Percentiles rank a stretch among this genome's conserved stretches.
Conservation (phyloP, 2,329 filamentous ascomycete species). For the Onygenales sp. region DNA sequence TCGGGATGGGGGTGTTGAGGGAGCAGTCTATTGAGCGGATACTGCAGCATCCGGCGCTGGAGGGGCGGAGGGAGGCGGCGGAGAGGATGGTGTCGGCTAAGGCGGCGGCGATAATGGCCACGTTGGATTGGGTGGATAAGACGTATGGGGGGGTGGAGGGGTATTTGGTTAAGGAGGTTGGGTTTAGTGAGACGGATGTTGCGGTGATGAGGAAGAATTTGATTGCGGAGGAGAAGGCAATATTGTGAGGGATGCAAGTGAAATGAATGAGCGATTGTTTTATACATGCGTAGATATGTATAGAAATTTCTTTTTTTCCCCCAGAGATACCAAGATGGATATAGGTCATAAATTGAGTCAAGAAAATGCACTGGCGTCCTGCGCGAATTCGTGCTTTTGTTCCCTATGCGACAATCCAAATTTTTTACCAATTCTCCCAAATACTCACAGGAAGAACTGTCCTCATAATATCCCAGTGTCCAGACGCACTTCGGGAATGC, state of each 20-base stretch:
- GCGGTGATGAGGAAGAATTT: slow-evolving; percentile 40
- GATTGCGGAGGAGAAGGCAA: slow-evolving; percentile 24
- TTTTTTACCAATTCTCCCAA: slow-evolving; percentile 75
- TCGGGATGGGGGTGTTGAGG: slow-evolving; percentile 35
- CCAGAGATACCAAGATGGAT: slow-evolving; percentile 3
- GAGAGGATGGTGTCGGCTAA: slow-evolving; percentile 35
- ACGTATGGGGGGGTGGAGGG: slow-evolving; percentile 55
- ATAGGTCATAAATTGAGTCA: neutral
- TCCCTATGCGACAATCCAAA: neutral
- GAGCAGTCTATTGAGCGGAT: slow-evolving; percentile 41
- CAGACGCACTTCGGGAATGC: slow-evolving; percentile 66
- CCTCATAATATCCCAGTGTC: slow-evolving; percentile 91
- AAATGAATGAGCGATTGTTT: neutral
- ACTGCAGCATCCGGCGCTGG: slow-evolving; percentile 42
- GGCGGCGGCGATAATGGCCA: slow-evolving; percentile 43
- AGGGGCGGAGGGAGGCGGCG: slow-evolving; percentile 35
- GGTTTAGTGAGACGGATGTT: slow-evolving; percentile 48
- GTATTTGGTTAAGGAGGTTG: slow-evolving; percentile 52
- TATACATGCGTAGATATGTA: slow-evolving; percentile 1
- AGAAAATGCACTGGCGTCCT: neutral
- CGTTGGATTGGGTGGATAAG: slow-evolving; percentile 45
- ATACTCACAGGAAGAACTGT: slow-evolving; percentile 64
- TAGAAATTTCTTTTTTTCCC: slow-evolving; percentile 1
- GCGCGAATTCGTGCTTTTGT: neutral
- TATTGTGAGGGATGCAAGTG: slow-evolving; percentile 1